These are phyloP conservation scores for Cubamyces sp. DNA, from an alignment of 768 basidiomycete species.

Conservation along the genomic window DNA sequence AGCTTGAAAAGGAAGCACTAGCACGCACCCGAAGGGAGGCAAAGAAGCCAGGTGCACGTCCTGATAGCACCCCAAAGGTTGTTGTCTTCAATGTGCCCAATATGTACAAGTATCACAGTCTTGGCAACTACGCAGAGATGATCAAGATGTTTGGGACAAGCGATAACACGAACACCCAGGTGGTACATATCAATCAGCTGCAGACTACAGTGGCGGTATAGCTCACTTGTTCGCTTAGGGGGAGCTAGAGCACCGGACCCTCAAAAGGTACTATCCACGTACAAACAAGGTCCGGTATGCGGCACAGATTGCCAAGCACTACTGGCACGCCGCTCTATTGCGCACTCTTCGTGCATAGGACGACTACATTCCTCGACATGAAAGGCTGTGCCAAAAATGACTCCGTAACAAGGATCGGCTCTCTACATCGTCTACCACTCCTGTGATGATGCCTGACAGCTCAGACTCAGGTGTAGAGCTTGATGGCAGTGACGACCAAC, in stretches of 20 bases:
- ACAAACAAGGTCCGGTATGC: slow-evolving; percentile 40
- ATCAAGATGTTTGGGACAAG: slow-evolving; percentile 10
- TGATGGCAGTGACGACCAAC: too few species aligned
- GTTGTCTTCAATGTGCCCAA: slow-evolving; percentile 18
- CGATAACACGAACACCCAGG: slow-evolving; percentile 19
- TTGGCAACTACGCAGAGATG: slow-evolving; percentile 4
- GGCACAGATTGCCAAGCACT: slow-evolving; percentile 1
- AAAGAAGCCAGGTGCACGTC: too few species aligned
- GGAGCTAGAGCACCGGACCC: slow-evolving; percentile 40
- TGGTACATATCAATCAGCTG: neutral
- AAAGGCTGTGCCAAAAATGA: slow-evolving; percentile 29
- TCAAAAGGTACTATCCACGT: slow-evolving; percentile 42
- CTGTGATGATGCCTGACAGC: too few species aligned
- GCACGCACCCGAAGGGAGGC: slow-evolving; percentile 5
- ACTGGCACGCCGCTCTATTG: neutral
- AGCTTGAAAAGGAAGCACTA: slow-evolving; percentile 1
- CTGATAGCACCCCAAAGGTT: neutral
- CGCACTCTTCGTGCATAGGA: neutral
- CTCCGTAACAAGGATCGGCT: too few species aligned
- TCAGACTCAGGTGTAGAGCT: too few species aligned
- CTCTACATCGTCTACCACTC: too few species aligned
- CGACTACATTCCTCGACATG: slow-evolving; percentile 23
- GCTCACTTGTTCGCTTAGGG: too few species aligned
- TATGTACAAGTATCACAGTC: slow-evolving; percentile 23
- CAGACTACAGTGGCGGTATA: too few species aligned